A percentile compares a stretch with the other conserved stretches of the same genome.
These are phyloP conservation scores for Aspergillus sp. DNA, from an alignment of 2,329 filamentous ascomycete genomes.

Conservation along the genomic window DNA sequence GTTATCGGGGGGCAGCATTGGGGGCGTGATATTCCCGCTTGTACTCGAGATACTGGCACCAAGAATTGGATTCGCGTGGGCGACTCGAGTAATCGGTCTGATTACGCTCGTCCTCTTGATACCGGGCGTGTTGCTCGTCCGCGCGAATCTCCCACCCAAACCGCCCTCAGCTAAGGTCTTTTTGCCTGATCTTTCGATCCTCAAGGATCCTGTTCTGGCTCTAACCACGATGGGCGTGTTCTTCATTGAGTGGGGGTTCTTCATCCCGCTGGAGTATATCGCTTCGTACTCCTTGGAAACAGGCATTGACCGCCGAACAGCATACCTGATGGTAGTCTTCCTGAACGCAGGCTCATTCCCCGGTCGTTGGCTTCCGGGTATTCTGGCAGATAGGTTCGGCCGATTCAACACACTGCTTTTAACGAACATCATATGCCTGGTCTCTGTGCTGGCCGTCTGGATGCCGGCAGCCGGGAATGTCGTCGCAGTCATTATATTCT, in stretches of 20 bases:
- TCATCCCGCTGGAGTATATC: background rate
- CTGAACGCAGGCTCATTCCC: background rate
- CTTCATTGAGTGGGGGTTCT: background rate
- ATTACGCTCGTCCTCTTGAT: background rate
- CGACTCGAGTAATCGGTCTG: background rate
- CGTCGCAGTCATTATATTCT: background rate
- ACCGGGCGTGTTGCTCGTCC: no score
- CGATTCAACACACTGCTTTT: no score
- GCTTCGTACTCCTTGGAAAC: background rate
- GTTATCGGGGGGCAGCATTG: slow-evolving; percentile 31
- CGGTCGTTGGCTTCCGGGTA: background rate
- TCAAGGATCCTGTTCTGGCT: no score
- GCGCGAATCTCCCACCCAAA: no score
- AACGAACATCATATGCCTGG: no score
- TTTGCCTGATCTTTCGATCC: no score
- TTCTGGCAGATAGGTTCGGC: no score
- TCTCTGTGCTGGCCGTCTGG: background rate
- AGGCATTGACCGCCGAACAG: background rate
- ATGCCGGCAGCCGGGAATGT: background rate
- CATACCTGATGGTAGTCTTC: background rate
- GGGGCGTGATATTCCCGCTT: slow-evolving; percentile 6
- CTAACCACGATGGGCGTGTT: background rate
- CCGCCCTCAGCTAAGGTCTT: no score
- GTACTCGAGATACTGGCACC: background rate
- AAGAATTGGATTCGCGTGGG: background rate